Evolutionary conservation across 106 monocot genomes (phyloP), one percentile per base, ranked within the genome.

Genomic region (Dendrobium chrysotoxum): DNA sequence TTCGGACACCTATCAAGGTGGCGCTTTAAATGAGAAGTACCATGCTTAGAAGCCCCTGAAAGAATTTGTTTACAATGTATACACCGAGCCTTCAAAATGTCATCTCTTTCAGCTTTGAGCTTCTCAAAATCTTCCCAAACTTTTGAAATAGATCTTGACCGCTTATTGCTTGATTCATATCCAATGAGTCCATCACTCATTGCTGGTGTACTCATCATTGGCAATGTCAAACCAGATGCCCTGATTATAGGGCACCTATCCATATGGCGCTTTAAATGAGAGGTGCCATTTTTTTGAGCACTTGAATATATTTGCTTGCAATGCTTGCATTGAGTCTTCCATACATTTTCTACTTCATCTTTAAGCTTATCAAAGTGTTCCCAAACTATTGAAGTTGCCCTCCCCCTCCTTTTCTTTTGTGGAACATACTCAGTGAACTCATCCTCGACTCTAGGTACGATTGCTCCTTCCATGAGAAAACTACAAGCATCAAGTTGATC

Each of bases 301-400:
- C 76, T 76, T 4, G 76, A 76, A 26, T 76, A 76, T 15, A 76
- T 76, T 76, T 76, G 76, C 47, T 76, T 45, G 12, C 76, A 76
- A 28, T 76, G 76, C 76, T 76, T 76, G 76, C 76, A 76, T 76
- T 76, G 76, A 76, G 76, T 76, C 28, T 76, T 76, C 76, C 76
- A 76, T 46, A 28, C 44, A 76, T 76, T 40, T 47, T 26, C 76
- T 47, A 76, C 23, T 47, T 76, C 76, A 26, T 76, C 76, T 50
- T 76, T 76, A 50, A 76, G 44, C 47, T 76, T 76, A 7, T 76
- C 46, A 76, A 76, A 76, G 76, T 76, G 76, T 28, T 76, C 76
- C 76, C 76, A 76, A 76, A 76, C 76, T 76, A 76, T 47, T 26
- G 76, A 76, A 50, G 46, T 46, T 76, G 46, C 10, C 47, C 76